These are phyloP conservation scores for Ziziphus jujuba DNA, from an alignment of 306 rosid species.

Conservation along the genomic window DNA sequence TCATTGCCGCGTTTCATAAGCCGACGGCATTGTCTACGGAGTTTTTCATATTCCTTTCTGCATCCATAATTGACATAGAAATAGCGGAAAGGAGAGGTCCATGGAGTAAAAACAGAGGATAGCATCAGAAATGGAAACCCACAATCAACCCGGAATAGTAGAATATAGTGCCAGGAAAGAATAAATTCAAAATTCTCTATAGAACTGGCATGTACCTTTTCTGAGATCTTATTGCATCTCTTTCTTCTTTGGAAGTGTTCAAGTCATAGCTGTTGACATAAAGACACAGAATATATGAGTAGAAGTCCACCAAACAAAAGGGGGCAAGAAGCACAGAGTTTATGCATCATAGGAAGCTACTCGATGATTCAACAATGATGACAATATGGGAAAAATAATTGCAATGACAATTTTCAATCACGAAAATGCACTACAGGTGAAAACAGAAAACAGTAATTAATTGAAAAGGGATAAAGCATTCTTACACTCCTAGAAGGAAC, in stretches of 20 bases:
- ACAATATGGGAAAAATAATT: not conserved
- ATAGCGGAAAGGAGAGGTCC: constrained; percentile 10
- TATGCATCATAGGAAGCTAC: too few species aligned
- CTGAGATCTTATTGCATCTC: constrained; percentile 58
- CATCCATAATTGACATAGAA: constrained; percentile 29
- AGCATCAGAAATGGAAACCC: constrained; percentile 7
- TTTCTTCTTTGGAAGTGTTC: constrained; percentile 77
- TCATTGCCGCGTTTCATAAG: constrained; percentile 55
- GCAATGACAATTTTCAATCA: not conserved
- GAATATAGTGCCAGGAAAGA: constrained; percentile 5
- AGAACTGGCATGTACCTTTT: constrained; percentile 58
- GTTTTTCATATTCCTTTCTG: constrained; percentile 88
- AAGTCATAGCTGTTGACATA: constrained; percentile 74
- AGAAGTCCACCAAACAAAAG: too few species aligned
- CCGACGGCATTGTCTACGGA: constrained; percentile 75
- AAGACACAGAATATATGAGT: constrained; percentile 20
- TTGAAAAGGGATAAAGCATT: constrained; percentile 23
- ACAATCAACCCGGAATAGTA: not conserved
- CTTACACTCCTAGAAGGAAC: constrained; percentile 99
- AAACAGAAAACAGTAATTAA: not conserved
- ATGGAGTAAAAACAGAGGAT: constrained; percentile 11
- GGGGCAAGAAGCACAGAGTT: too few species aligned
- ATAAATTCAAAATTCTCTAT: constrained; percentile 14
- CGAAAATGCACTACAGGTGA: not conserved
- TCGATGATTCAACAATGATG: too few species aligned